These are phyloP conservation scores for Heterobasidion occidentale DNA, from an alignment of 1,284 basidiomycete species.

Conservation along the genomic window DNA sequence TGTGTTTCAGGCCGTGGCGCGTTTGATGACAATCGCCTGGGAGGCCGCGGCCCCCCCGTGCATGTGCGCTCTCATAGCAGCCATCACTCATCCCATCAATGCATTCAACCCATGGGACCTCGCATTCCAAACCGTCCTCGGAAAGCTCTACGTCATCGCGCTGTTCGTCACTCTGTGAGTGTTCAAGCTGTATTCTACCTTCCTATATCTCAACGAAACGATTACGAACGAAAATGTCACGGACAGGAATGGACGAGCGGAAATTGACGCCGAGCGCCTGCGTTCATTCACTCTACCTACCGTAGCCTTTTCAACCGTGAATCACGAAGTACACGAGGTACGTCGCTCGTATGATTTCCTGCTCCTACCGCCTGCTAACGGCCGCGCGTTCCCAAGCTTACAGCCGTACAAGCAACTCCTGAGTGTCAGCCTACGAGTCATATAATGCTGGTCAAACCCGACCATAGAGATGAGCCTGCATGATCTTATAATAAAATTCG, in stretches of 20 bases:
- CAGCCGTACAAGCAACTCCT: too few species aligned
- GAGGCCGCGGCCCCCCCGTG: slow-evolving; percentile 23
- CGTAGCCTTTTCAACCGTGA: neutral
- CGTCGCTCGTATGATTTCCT: too few species aligned
- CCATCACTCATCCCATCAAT: slow-evolving; percentile 18
- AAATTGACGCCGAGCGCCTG: neutral
- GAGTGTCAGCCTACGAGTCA: too few species aligned
- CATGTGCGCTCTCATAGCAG: slow-evolving; percentile 19
- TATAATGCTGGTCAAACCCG: too few species aligned
- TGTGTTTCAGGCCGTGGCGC: slow-evolving; percentile 14
- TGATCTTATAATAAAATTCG: too few species aligned
- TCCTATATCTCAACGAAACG: too few species aligned
- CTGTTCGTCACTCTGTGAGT: slow-evolving; percentile 22
- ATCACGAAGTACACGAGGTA: too few species aligned
- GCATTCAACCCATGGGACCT: slow-evolving; percentile 20
- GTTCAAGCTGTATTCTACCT: neutral
- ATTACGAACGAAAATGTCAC: neutral
- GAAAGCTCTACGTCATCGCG: slow-evolving; percentile 25
- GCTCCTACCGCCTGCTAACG: too few species aligned
- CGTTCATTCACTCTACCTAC: neutral
- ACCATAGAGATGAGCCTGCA: too few species aligned
- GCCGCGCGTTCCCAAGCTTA: too few species aligned
- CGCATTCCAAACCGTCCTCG: slow-evolving; percentile 22
- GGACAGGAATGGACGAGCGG: slow-evolving; percentile 1
- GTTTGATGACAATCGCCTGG: slow-evolving; percentile 20